Conservation (phyloP, 1,139 yeast species). For the Yamadazyma membranifaciens region DNA sequence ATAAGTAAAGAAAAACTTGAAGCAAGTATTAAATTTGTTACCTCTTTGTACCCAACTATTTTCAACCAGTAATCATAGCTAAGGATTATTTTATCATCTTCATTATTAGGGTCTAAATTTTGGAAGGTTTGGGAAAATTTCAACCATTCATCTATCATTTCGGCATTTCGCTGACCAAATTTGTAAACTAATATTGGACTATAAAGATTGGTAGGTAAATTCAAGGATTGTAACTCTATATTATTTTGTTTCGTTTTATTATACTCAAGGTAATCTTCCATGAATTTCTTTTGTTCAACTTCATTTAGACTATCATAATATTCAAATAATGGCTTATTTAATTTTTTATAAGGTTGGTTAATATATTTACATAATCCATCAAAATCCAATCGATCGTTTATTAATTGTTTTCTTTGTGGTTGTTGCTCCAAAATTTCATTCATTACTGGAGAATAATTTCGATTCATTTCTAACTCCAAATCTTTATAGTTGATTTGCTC, state of each 20-base stretch:
- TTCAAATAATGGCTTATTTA: conserved; percentile 11
- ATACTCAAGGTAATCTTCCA: conserved; percentile 23
- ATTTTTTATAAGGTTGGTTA: conserved; percentile 5
- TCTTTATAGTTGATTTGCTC: background rate
- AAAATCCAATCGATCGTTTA: background rate
- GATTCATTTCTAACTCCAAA: conserved; percentile 2
- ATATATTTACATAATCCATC: conserved; percentile 10
- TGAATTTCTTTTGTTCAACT: conserved; percentile 16
- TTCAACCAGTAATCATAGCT: conserved; percentile 20
- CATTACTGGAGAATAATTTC: background rate
- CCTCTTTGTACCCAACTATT: conserved; percentile 17
- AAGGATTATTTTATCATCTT: conserved; percentile 16
- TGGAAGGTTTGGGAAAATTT: conserved; percentile 7
- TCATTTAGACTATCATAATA: conserved; percentile 11
- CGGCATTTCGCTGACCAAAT: conserved; percentile 1
- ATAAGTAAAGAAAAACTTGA: conserved; percentile 16
- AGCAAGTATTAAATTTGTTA: conserved; percentile 24
- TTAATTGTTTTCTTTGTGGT: too few relatives aligned
- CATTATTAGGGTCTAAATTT: background rate
- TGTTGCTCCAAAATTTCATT: conserved; percentile 2
- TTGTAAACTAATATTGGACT: conserved; percentile 2
- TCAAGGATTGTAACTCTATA: conserved; percentile 9
- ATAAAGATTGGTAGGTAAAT: conserved; percentile 2
- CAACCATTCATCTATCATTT: conserved; percentile 11
- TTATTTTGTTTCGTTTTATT: conserved; percentile 20